Percentiles rank a stretch among this genome's conserved stretches.
These are phyloP conservation scores for Fusarium metavorans DNA, from an alignment of 2,329 filamentous ascomycete genomes.

Conservation along the genomic window DNA sequence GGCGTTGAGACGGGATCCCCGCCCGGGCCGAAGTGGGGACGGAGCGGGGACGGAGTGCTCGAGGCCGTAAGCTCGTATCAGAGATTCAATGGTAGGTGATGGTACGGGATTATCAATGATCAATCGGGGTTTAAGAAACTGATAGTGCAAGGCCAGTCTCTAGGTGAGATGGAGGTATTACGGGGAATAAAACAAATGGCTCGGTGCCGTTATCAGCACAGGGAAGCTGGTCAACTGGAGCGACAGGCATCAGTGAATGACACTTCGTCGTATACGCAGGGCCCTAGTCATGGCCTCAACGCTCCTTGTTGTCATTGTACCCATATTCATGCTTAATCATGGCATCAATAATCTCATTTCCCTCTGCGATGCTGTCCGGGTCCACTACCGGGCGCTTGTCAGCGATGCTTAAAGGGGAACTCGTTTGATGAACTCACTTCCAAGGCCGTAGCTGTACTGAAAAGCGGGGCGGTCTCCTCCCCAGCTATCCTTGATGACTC, in stretches of 20 bases:
- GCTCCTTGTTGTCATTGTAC: not conserved
- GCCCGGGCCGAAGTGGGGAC: not conserved
- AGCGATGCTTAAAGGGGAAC: not conserved
- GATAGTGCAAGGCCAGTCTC: not conserved
- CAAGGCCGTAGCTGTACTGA: constrained; percentile 6
- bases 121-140: not conserved
- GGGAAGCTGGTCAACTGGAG: no score
- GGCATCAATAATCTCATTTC: constrained; percentile 11
- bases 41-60: not conserved
- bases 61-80: not conserved
- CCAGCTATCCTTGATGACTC: constrained; percentile 11
- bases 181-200: no score
- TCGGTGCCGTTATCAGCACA: no score
- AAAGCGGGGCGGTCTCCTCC: constrained; percentile 5
- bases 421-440: not conserved
- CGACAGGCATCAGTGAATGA: not conserved
- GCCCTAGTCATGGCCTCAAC: not conserved
- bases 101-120: no score
- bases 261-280: not conserved
- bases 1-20: not conserved
- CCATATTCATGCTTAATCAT: constrained; percentile 1
- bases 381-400: constrained; percentile 5
- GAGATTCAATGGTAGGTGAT: not conserved
- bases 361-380: constrained; percentile 2
- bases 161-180: not conserved